These are phyloP conservation scores for Tilletia walkeri DNA, from an alignment of 1,284 basidiomycete species.

Conservation along the genomic window DNA sequence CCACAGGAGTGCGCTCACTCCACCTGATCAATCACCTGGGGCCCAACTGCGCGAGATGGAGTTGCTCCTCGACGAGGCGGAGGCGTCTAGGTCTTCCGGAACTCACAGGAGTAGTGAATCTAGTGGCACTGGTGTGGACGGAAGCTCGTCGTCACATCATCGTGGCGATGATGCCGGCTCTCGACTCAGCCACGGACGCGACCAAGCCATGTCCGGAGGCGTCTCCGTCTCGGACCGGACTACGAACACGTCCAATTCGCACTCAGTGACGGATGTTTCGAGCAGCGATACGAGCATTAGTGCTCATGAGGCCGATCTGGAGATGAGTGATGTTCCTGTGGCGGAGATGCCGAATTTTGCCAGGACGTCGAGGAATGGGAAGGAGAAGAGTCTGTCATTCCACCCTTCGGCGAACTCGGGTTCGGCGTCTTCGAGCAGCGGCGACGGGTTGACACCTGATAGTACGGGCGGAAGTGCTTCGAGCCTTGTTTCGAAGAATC, in stretches of 20 bases:
- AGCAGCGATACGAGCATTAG: slow-evolving; percentile 11
- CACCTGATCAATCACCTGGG: too few relatives aligned
- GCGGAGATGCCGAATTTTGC: neutral
- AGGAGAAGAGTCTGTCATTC: too few relatives aligned
- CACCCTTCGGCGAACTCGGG: neutral
- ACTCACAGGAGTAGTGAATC: neutral
- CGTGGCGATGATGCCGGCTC: neutral
- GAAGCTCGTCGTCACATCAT: neutral
- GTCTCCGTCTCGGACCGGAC: slow-evolving; percentile 12
- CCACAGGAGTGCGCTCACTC: neutral
- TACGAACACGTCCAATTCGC: neutral
- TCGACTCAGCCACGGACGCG: neutral
- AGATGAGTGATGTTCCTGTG: neutral
- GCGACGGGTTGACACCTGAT: too few relatives aligned
- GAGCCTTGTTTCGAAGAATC: neutral
- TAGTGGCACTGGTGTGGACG: neutral
- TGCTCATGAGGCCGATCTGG: neutral
- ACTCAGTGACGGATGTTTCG: slow-evolving; percentile 3
- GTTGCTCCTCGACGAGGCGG: neutral
- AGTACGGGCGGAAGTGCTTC: neutral
- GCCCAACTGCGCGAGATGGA: neutral
- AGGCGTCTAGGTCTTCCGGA: neutral
- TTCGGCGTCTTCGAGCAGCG: neutral
- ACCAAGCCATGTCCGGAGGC: neutral
- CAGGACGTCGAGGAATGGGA: neutral